Evolutionary conservation across 164 flowering plant species (phyloP).

Genomic region (Vitis rupestris): DNA sequence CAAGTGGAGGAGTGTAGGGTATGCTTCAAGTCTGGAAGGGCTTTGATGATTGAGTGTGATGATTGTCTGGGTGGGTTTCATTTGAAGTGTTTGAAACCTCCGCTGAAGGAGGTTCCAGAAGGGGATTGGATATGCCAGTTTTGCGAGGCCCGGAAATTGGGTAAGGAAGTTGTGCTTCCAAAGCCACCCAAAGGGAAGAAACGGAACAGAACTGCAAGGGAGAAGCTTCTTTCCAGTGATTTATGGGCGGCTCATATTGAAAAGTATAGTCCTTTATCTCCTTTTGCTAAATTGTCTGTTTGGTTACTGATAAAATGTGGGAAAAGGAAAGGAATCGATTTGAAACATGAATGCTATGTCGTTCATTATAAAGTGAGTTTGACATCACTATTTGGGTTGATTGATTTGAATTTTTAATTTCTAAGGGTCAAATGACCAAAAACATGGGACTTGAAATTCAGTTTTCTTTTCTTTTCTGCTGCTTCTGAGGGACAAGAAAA

Average conservation of each 20-base stretch:
- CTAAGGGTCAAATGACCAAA: too few relatives aligned
- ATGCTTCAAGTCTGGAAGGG: constrained; percentile 64
- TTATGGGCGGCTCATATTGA: constrained; percentile 86
- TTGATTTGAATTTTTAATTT: too few relatives aligned
- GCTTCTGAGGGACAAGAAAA: too few relatives aligned
- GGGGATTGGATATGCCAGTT: constrained; percentile 89
- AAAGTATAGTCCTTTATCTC: constrained; percentile 36
- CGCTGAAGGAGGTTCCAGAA: constrained; percentile 78
- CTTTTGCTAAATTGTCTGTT: too few relatives aligned
- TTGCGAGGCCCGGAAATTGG: constrained; percentile 64
- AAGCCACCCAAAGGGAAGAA: constrained; percentile 63
- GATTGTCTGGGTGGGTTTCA: constrained; percentile 91
- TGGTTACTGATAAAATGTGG: too few relatives aligned
- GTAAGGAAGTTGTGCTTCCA: constrained; percentile 34
- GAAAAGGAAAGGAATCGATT: too few relatives aligned
- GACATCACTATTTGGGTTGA: too few relatives aligned
- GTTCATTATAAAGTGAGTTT: too few relatives aligned
- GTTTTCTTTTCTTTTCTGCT: too few relatives aligned
- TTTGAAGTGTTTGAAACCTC: constrained; percentile 83
- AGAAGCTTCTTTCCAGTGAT: constrained; percentile 86
- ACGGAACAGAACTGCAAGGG: constrained; percentile 64
- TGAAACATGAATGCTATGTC: too few relatives aligned
- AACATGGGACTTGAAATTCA: too few relatives aligned
- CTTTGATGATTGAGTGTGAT: constrained; percentile 46
- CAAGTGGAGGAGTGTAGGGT: constrained; percentile 83